phyloP scores from a whole-genome alignment of 2,329 filamentous ascomycete species.

The Cordyceps tenuipes region DNA sequence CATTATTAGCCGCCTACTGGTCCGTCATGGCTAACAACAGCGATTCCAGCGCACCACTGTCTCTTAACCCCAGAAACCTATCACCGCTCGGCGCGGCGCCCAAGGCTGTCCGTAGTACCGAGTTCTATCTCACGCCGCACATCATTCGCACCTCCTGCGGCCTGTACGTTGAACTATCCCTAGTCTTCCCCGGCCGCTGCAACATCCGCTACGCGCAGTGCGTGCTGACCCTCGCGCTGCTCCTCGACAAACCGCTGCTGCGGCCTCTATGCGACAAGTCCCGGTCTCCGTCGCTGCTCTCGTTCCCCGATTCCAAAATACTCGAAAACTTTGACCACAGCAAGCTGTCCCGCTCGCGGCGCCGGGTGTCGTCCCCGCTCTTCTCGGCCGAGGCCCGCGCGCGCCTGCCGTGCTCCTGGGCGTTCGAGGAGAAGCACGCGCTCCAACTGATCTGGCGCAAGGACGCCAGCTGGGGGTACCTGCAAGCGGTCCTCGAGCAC shows the following conservation, averaged over 20 bases:
- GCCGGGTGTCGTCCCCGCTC: no score
- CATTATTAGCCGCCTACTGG: neutral
- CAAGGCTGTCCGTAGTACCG: neutral
- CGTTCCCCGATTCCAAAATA: neutral
- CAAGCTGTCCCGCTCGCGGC: neutral
- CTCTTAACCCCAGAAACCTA: neutral
- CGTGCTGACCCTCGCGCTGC: conserved; percentile 58
- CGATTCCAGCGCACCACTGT: neutral
- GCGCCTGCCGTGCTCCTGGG: neutral
- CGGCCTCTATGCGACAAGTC: conserved; percentile 8
- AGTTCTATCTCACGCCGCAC: neutral
- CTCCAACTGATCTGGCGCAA: neutral
- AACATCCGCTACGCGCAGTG: conserved; percentile 71
- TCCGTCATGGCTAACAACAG: neutral
- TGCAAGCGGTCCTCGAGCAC: neutral
- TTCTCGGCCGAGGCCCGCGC: neutral
- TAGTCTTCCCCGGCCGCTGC: neutral
- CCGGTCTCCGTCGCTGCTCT: neutral
- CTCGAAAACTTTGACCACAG: neutral
- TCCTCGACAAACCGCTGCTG: conserved; percentile 14
- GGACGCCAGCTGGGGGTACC: neutral
- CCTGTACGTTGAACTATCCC: conserved; percentile 14
- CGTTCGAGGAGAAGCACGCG: neutral
- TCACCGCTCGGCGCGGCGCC: conserved; percentile 10
- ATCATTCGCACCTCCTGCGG: conserved; percentile 9